Percentiles rank a stretch among this genome's conserved stretches.
Conservation (phyloP, 2,329 filamentous ascomycete species). For the Cladosporium sp. region DNA sequence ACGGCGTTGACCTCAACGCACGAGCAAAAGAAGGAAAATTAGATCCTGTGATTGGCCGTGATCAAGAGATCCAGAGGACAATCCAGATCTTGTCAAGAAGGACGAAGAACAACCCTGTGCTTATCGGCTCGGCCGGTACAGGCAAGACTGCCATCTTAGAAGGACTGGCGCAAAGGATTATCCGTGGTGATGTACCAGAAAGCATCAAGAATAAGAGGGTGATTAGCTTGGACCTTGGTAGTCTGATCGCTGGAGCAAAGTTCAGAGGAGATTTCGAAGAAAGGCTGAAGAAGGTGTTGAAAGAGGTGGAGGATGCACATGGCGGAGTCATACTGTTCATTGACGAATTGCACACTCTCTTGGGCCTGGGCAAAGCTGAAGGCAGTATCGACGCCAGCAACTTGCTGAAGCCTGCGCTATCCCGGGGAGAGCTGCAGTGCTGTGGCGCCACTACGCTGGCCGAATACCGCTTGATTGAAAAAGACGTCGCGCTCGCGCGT, state of each 20-base stretch:
- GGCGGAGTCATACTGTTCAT: slow-evolving; percentile 92
- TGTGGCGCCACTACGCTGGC: slow-evolving; percentile 90
- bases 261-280: slow-evolving; percentile 97
- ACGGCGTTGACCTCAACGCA: slow-evolving; percentile 82
- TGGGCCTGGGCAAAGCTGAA: slow-evolving; percentile 90
- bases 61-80: slow-evolving; percentile 85
- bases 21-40: slow-evolving; percentile 83
- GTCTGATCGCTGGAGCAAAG: slow-evolving; percentile 91
- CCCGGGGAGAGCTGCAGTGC: slow-evolving; percentile 87
- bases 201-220: slow-evolving; percentile 94
- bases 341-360: slow-evolving; percentile 85
- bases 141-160: slow-evolving; percentile 94
- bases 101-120: slow-evolving; percentile 92
- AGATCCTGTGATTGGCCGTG: slow-evolving; percentile 91
- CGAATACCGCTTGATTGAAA: slow-evolving; percentile 91
- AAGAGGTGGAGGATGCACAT: slow-evolving; percentile 83
- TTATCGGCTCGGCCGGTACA: slow-evolving; percentile 88
- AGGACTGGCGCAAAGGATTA: slow-evolving; percentile 83
- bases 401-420: slow-evolving; percentile 87
- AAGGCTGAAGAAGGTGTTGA: slow-evolving; percentile 81
- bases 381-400: slow-evolving; percentile 97
- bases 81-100: slow-evolving; percentile 89
- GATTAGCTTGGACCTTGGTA: slow-evolving; percentile 80
- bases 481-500: slow-evolving; percentile 86
- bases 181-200: slow-evolving; percentile 88